Evolutionary conservation across 2,329 filamentous ascomycete genomes (phyloP).

Genomic region (Hortaea werneckii): DNA sequence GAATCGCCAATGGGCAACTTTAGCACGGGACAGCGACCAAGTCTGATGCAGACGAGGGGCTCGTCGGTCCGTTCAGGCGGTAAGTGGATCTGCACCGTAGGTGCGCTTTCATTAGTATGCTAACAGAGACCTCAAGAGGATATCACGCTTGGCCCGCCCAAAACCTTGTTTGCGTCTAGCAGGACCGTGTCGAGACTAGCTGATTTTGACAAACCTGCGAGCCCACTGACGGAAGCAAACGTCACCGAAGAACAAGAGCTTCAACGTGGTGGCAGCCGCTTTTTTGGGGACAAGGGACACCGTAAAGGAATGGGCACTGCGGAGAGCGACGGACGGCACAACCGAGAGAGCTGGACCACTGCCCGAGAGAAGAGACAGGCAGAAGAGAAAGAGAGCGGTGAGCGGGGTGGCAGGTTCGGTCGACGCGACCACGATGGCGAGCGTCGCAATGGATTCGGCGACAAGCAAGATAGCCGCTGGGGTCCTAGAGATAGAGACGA

Average conservation of each 20-base stretch:
- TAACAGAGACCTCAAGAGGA: conserved; percentile 57
- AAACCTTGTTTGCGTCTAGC: conserved; percentile 72
- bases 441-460: conserved; percentile 54
- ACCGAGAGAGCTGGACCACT: conserved; percentile 63
- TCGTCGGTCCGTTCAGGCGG: conserved; percentile 15
- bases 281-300: conserved; percentile 33
- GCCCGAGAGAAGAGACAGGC: conserved; percentile 53
- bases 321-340: conserved; percentile 34
- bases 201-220: conserved; percentile 21
- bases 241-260: conserved; percentile 29
- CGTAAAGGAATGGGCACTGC: conserved; percentile 26
- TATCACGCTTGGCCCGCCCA: conserved; percentile 74
- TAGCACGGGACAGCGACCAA: conserved; percentile 23
- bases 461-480: conserved; percentile 63
- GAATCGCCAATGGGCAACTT: conserved; percentile 28
- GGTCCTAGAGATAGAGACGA: conserved; percentile 26
- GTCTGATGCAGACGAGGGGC: conserved; percentile 19
- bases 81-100: conserved; percentile 8
- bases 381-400: conserved; percentile 57
- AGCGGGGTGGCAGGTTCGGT: conserved; percentile 43
- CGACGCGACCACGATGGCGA: conserved; percentile 37
- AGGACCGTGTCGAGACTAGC: conserved; percentile 38
- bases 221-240: conserved; percentile 20
- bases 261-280: conserved; percentile 25
- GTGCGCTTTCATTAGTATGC: not conserved